These are phyloP conservation scores for Microglena sp. DNA, from an alignment of 139 green algal species.

Conservation along the genomic window DNA sequence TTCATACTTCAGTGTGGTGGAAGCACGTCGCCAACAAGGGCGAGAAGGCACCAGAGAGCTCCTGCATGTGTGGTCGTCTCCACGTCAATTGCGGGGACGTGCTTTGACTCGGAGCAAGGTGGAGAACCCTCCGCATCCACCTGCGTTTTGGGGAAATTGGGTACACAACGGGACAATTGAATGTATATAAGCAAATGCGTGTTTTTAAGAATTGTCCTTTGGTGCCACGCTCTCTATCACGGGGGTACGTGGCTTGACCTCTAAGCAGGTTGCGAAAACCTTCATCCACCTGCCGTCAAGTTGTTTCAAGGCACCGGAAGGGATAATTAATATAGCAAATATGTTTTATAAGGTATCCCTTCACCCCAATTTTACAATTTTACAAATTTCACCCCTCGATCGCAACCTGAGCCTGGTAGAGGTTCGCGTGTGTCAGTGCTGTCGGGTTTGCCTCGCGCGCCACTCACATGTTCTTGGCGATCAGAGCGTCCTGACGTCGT, in stretches of 20 bases:
- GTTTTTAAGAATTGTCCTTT: no score
- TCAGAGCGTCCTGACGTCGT: background rate
- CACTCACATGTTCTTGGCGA: background rate
- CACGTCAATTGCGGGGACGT: background rate
- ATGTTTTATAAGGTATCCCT: background rate
- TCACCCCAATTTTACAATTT: background rate
- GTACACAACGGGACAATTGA: no score
- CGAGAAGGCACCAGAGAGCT: background rate
- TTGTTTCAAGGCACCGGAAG: no score
- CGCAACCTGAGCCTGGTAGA: background rate
- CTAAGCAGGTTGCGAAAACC: background rate
- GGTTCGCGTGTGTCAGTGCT: background rate
- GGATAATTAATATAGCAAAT: background rate
- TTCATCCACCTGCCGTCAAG: background rate
- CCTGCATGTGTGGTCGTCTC: conserved; percentile 3
- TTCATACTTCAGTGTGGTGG: background rate
- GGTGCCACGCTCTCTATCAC: no score
- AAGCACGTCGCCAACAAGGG: background rate
- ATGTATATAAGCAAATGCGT: no score
- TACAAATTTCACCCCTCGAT: no score
- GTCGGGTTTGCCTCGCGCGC: background rate
- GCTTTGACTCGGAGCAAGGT: background rate
- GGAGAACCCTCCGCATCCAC: background rate
- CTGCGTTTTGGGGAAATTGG: no score
- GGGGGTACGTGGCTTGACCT: no score